Evolutionary conservation across 495 filamentous ascomycete species (phyloP), one percentile per base, ranked within the genome.

Genomic region (Penicillium bialowiezense): DNA sequence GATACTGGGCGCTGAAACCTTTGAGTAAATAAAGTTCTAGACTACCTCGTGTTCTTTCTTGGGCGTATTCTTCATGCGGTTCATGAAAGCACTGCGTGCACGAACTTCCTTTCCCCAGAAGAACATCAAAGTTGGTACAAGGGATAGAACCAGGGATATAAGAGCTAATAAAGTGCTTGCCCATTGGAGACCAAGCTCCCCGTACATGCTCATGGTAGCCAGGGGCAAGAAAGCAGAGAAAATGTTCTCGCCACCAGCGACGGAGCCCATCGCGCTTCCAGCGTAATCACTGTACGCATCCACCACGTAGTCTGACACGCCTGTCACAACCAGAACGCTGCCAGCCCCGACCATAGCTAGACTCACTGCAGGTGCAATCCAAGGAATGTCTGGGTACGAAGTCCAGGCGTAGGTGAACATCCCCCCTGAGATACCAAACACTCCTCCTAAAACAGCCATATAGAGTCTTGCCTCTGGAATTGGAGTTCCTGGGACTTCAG

Each of bases 131-230:
- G 68, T 50, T 1, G 70, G 70, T 19, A 60, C 60, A 29, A 67
- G 38, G 21, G 58, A 63, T 15, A 76, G 45, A 15, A 43, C 52
- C 24, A 73, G 35, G 7, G 65, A 56, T 9, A 76, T 52, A 36
- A 74, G 71, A 15, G 52, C 73, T 24, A 75, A 53, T 14, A 76
- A 31, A 2, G 62, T 67, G 43, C 68, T 71, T 9, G 73, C 73
- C 73, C 73, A 77, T 36, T 70, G 58, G 45, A 70, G 67, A 5
- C 72, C 72, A 6, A 75, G 50, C 3, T 55, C 61, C 0, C 50
- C 54, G 50, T 77, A 77, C 69, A 77, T 72, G 32, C 56, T 60
- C 56, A 55, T 53, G 1, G 70, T 65, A 26, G 73, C 73, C 24
- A 77, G 60, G 7, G 73, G 71, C 21, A 68, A 48, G 44, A 65